phyloP scores from a whole-genome alignment of 1,284 basidiomycete genomes.

The Mycosarcoma maydis region DNA sequence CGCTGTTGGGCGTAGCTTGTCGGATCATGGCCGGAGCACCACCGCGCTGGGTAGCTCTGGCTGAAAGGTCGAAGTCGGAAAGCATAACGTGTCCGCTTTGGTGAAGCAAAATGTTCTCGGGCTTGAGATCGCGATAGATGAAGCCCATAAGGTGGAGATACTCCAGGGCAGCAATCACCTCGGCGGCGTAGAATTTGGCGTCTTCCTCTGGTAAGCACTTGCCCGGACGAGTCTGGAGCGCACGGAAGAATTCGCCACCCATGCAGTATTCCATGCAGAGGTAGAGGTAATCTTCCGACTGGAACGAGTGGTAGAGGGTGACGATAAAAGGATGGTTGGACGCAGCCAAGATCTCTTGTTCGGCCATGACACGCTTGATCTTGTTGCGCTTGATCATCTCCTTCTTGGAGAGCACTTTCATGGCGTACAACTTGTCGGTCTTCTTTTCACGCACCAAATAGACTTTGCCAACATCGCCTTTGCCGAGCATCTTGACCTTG shows the following conservation, averaged over 20 bases:
- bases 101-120: constrained; percentile 96
- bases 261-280: constrained; percentile 80
- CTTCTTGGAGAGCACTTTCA: constrained; percentile 66
- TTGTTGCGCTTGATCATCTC: constrained; percentile 67
- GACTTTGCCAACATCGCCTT: constrained; percentile 66
- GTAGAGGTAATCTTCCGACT: constrained; percentile 65
- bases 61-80: constrained; percentile 98
- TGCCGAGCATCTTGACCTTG: constrained; percentile 67
- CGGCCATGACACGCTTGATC: constrained; percentile 66
- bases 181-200: constrained; percentile 96
- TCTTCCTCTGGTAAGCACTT: constrained; percentile 96
- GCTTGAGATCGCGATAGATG: constrained; percentile 98
- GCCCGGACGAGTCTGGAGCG: constrained; percentile 80
- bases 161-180: constrained; percentile 95
- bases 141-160: constrained; percentile 99
- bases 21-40: constrained; percentile 90
- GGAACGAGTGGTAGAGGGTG: constrained; percentile 66
- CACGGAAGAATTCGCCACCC: constrained; percentile 99
- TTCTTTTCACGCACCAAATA: constrained; percentile 64
- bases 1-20: constrained; percentile 86
- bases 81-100: constrained; percentile 99
- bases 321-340: constrained; percentile 67
- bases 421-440: constrained; percentile 61
- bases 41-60: constrained; percentile 80
- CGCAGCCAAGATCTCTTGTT: constrained; percentile 63